Base-by-base conservation (phyloP, 192 early-diverging fungal species). In the Coemansia sp. region DNA sequence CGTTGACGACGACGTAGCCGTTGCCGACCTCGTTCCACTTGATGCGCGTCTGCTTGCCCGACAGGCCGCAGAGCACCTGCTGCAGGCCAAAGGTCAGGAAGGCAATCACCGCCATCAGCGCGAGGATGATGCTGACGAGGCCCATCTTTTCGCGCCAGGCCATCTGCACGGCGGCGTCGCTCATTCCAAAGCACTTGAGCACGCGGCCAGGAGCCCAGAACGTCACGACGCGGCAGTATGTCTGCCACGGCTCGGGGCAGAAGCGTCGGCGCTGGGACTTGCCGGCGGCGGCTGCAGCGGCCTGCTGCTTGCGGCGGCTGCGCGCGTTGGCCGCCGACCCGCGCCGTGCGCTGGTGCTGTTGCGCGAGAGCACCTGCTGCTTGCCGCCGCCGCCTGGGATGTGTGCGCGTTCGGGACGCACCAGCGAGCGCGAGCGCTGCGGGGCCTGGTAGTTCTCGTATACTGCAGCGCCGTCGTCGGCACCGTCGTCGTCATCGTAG, bases 81-180 rank as follows among this genome's bases (percentile, higher is more conserved):
- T 83, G 80, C 55, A 90, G 77, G 25, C 88, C 91, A 64, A 96
- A 93, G 10, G 90, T 93, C 46, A 94, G 57, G 64, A 94, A 94
- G 19, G 88, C 92, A 29, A 93, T 81, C 22, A 61, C 56, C 4
- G 46, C 54, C 81, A 90, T 89, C 42, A 92, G 68, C 0, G 89
- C 1, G 6, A 86, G 18, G 53, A 93, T 92, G 46, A 94, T 77
- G 25, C 81, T 84, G 32, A 92, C 86, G 9, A 96, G 70, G 0
- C 87, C 90, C 50, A 96, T 85, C 67, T 96, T 96, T 71, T 96
- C 94, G 59, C 91, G 82, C 87, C 88, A 96, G 22, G 94, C 94
- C 52, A 65, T 62, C 47, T 88, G 88, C 59, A 83, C 79, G 28
- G 57, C 73, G 10, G 49, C 34, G 29, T 80, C 71, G 18, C 67